Percentiles rank a stretch among this genome's conserved stretches.
Evolutionary conservation across 75 land plant genomes (phyloP).

Genomic region (Isoetes taiwanensis): DNA sequence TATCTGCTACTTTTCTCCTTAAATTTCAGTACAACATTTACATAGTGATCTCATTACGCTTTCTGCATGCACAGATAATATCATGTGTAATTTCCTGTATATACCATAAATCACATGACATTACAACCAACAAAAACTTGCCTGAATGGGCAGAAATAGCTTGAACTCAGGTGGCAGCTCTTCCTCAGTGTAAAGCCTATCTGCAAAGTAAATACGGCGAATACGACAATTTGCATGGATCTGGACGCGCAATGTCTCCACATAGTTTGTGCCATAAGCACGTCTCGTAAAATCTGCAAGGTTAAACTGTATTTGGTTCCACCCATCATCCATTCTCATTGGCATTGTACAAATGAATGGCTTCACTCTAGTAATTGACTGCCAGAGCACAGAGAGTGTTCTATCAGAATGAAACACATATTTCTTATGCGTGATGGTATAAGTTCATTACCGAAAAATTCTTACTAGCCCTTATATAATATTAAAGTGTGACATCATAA

Average conservation of each 20-base stretch:
- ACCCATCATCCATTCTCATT: conserved; percentile 34
- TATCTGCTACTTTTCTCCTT: too few relatives aligned
- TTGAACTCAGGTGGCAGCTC: conserved; percentile 35
- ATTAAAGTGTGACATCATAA: neutral
- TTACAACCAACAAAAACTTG: too few relatives aligned
- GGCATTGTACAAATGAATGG: conserved; percentile 35
- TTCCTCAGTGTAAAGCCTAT: conserved; percentile 29
- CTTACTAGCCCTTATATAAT: neutral
- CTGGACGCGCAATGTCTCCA: conserved; percentile 30
- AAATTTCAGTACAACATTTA: too few relatives aligned
- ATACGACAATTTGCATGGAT: conserved; percentile 36
- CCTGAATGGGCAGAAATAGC: conserved; percentile 29
- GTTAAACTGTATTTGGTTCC: conserved; percentile 35
- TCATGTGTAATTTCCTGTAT: too few relatives aligned
- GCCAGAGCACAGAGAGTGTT: neutral
- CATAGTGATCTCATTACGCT: too few relatives aligned
- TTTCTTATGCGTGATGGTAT: neutral
- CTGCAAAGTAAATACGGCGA: conserved; percentile 30
- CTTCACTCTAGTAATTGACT: conserved; percentile 26
- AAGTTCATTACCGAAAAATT: too few relatives aligned
- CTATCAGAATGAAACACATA: neutral
- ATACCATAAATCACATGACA: too few relatives aligned
- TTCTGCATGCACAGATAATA: too few relatives aligned
- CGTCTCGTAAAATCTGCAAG: conserved; percentile 34
- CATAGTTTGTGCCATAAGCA: conserved; percentile 35